Evolutionary conservation across 805 yeast species (phyloP), one percentile per base, ranked within the genome.

Genomic region (Candida glaebosa): DNA sequence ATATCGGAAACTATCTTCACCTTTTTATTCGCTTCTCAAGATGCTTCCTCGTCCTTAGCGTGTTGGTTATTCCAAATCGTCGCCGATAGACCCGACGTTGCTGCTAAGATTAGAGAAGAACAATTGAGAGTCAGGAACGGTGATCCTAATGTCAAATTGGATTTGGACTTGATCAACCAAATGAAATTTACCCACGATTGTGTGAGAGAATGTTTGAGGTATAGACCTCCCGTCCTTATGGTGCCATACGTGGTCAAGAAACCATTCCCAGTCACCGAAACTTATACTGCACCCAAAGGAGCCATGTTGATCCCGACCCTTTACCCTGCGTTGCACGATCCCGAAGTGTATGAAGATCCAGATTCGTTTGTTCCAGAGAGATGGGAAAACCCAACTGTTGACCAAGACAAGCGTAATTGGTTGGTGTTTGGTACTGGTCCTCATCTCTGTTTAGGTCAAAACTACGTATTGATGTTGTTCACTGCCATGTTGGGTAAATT

Each of bases 61-160:
- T 91, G 98, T 67, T 93, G 99, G 99, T 75, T 93, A 57, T 93
- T 91, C 81, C 99, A 93, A 74, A 79, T 89, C 53, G 82, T 89
- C 42, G 90, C 96, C 46, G 99, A 93, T 63, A 80, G 96, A 58
- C 97, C 97, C 31, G 98, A 93, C 50, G 84, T 93, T 44, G 79
- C 81, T 62, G 73, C 65, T 31, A 90, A 90, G 65, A 78, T 93
- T 49, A 85, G 98, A 69, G 87, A 86, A 64, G 99, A 93, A 67
- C 99, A 93, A 72, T 63, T 90, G 53, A 68, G 71, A 8, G 85
- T 93, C 42, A 84, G 98, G 70, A 73, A 75, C 53, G 83, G 86
- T 54, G 90, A 91, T 61, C 84, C 87, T 42, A 56, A 64, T 49
- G 69, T 63, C 40, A 81, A 73, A 34, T 71, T 91, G 46, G 65